Evolutionary conservation across 2,329 filamentous ascomycete genomes (phyloP), one percentile per base, ranked within the genome.

Genomic region (Ophiostoma montium): DNA sequence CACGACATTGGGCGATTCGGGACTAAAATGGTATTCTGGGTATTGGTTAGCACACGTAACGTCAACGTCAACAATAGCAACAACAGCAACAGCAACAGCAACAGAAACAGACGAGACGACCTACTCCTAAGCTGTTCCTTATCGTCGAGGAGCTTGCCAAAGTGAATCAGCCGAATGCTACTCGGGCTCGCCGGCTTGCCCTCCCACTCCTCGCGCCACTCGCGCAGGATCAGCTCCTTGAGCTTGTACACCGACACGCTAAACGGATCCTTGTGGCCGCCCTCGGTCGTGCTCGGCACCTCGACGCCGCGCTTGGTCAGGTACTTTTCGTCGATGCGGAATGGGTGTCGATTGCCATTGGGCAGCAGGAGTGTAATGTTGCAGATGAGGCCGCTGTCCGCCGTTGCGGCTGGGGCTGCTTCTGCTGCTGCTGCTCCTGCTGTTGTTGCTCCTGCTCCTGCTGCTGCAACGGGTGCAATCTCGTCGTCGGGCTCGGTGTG

Each of bases 181-280:
- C 82, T 90, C 11, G 90, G 89, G 60, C 86, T 92, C 23, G 84
- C 79, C 1, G 90, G 90, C 60, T 85, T 82, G 15, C 80, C 69
- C 59, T 95, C 89, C 90, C 90, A 95, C 62, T 95, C 86, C 58
- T 81, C 82, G 57, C 87, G 75, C 90, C 90, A 96, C 63, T 95
- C 89, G 58, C 86, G 76, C 69, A 92, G 76, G 62, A 96, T 95
- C 60, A 95, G 70, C 67, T 95, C 88, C 66, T 95, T 95, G 56
- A 96, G 69, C 3, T 86, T 94, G 63, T 95, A 95, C 46, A 95
- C 83, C 57, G 86, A 94, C 66, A 96, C 87, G 61, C 82, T 85
- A 61, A 87, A 89, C 1, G 88, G 88, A 61, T 95, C 87, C 55
- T 76, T 73, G 53, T 66, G 71, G 31, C 78, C 80, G 23, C 65